phyloP scores from a whole-genome alignment of 306 rosid species.

The Quercus alba region DNA sequence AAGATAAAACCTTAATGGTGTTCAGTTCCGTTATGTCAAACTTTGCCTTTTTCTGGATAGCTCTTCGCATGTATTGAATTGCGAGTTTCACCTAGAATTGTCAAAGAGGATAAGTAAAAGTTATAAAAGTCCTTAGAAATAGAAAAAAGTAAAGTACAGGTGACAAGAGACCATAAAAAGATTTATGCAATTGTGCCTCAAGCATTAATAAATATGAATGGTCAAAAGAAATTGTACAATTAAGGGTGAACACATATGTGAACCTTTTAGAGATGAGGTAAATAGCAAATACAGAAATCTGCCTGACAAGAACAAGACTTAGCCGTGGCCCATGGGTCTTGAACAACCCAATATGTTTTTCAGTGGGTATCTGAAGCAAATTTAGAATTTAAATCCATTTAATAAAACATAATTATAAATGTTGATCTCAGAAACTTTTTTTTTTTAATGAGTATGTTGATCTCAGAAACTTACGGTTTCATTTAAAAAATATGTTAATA shows the following conservation, averaged over 20 bases:
- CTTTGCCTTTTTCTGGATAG: constrained; percentile 92
- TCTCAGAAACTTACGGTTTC: not conserved
- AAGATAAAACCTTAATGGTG: constrained; percentile 61
- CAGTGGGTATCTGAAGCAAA: not conserved
- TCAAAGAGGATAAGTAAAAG: constrained; percentile 5
- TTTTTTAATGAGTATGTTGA: not conserved
- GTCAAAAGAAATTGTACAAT: not conserved
- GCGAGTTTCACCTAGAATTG: constrained; percentile 79
- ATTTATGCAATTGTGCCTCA: constrained; percentile 7
- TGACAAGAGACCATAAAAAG: not conserved
- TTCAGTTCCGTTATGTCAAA: constrained; percentile 84
- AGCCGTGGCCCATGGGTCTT: not conserved
- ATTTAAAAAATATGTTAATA: not conserved
- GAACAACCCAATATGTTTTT: not conserved
- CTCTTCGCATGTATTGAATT: constrained; percentile 84
- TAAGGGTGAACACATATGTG: not conserved
- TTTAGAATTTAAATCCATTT: not conserved
- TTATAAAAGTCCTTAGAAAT: constrained; percentile 39
- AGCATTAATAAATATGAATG: not conserved
- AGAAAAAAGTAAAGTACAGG: constrained; percentile 6
- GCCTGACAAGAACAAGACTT: not conserved
- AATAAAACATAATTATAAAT: too few relatives aligned
- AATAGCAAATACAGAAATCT: not conserved
- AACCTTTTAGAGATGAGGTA: not conserved
- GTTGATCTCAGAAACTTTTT: too few relatives aligned